These are phyloP conservation scores for Parasitella parasitica DNA, from an alignment of 371 early-diverging fungal species.

Conservation along the genomic window DNA sequence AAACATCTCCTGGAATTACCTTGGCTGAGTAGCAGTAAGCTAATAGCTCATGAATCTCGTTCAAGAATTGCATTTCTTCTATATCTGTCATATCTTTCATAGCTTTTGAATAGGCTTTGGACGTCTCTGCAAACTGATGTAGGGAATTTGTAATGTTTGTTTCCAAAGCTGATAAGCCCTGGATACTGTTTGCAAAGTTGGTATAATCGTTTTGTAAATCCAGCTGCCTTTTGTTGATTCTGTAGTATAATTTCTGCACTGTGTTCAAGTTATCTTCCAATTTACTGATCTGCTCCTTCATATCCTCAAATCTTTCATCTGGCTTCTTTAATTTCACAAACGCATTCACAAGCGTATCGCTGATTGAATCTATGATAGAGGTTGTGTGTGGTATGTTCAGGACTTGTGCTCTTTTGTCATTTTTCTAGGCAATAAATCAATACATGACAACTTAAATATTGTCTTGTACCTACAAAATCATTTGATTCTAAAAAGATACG, in stretches of 20 bases:
- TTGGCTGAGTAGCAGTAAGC: constrained; percentile 89
- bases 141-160: constrained; percentile 77
- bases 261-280: constrained; percentile 82
- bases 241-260: constrained; percentile 75
- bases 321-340: constrained; percentile 88
- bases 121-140: constrained; percentile 69
- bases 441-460: background rate
- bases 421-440: constrained; percentile 23
- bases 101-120: constrained; percentile 63
- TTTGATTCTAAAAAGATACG: constrained; percentile 78
- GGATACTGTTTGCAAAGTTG: constrained; percentile 73
- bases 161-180: constrained; percentile 80
- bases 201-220: constrained; percentile 80
- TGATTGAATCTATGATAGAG: constrained; percentile 38
- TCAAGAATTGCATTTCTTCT: constrained; percentile 45
- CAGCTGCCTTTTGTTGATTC: constrained; percentile 77
- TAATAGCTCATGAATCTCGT: constrained; percentile 81
- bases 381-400: constrained; percentile 26
- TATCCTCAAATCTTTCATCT: constrained; percentile 82
- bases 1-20: constrained; percentile 37
- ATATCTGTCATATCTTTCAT: constrained; percentile 75
- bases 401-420: constrained; percentile 37
- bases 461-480: constrained; percentile 60
- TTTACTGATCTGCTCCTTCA: constrained; percentile 77
- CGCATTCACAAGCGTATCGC: constrained; percentile 86